Evolutionary conservation across 2,329 filamentous ascomycete genomes (phyloP), one percentile per base, ranked within the genome.

Genomic region (Colletotrichum siamense): DNA sequence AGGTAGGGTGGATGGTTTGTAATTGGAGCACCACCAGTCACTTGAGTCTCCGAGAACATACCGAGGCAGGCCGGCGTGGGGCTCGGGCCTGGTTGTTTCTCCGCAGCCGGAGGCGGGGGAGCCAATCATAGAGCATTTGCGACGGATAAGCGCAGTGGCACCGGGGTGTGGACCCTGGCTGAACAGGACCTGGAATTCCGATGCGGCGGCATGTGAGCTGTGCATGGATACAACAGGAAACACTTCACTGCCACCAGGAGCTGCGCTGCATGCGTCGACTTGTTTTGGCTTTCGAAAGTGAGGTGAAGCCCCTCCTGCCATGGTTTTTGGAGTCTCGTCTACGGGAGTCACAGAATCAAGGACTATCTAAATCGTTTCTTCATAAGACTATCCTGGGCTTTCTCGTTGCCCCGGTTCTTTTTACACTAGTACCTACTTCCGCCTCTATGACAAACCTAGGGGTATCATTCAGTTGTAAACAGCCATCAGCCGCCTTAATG

Each of bases 51-150:
- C 74, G 64, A 76, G 52, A 73, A 76, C 57, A 73, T 74, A 34
- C 74, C 74, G 74, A 76, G 74, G 74, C 74, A 69, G 74, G 64
- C 65, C 70, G 70, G 64, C 73, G 73, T 68, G 69, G 63, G 74
- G 64, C 49, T 76, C 64, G 34, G 73, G 69, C 70, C 44, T 66
- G 59, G 15, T 39, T 63, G 61, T 76, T 74, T 76, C 74, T 76
- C 74, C 74, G 74, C 70, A 69, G 70, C 74, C 74, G 74, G 70
- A 73, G 71, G 74, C 64, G 74, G 74, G 74, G 74, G 39, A 26
- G 16, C 74, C 70, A 74, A 76, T 76, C 26, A 74, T 10, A 73
- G 34, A 6, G 6, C 10, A 34, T 6, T 10, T 32, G n/a, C 7
- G 18, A 57, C 16, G 64, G 66, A 39, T 39, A 49, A 52, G 32